Evolutionary conservation across 805 yeast genomes (phyloP).

Genomic region (Yamadazyma olivae): DNA sequence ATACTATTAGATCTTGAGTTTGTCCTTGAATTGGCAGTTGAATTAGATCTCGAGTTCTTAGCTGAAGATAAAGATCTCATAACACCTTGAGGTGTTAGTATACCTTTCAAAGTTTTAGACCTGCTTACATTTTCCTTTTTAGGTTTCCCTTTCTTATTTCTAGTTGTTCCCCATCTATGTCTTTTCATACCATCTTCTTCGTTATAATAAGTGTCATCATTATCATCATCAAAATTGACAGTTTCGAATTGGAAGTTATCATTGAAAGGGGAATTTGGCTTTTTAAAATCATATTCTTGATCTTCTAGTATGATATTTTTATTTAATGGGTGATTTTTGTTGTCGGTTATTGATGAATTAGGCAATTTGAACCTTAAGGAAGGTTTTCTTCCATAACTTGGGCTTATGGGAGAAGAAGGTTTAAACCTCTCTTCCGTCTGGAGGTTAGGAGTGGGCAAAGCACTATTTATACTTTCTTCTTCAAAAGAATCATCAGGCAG

Average conservation of each 20-base stretch:
- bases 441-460: conserved; percentile 25
- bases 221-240: conserved; percentile 4
- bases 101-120: conserved; percentile 55
- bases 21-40: conserved; percentile 4
- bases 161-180: conserved; percentile 88
- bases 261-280: conserved; percentile 29
- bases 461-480: conserved; percentile 14
- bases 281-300: conserved; percentile 19
- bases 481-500: conserved; percentile 10
- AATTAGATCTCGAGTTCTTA: conserved; percentile 4
- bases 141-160: conserved; percentile 71
- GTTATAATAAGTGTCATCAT: conserved; percentile 16
- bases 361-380: conserved; percentile 33
- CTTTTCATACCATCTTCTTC: conserved; percentile 53
- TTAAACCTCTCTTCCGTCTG: conserved; percentile 11
- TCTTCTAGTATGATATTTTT: conserved; percentile 19
- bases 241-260: conserved; percentile 12
- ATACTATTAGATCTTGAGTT: conserved; percentile 16
- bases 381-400: conserved; percentile 16
- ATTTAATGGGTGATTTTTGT: conserved; percentile 4
- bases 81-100: conserved; percentile 21
- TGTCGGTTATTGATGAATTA: conserved; percentile 12
- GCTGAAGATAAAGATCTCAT: conserved; percentile 10
- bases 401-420: conserved; percentile 2
- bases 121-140: conserved; percentile 44